Percentiles rank a stretch among this genome's conserved stretches.
These are phyloP conservation scores for Arthroderma sp. DNA, from an alignment of 2,329 filamentous ascomycete species.

Conservation along the genomic window DNA sequence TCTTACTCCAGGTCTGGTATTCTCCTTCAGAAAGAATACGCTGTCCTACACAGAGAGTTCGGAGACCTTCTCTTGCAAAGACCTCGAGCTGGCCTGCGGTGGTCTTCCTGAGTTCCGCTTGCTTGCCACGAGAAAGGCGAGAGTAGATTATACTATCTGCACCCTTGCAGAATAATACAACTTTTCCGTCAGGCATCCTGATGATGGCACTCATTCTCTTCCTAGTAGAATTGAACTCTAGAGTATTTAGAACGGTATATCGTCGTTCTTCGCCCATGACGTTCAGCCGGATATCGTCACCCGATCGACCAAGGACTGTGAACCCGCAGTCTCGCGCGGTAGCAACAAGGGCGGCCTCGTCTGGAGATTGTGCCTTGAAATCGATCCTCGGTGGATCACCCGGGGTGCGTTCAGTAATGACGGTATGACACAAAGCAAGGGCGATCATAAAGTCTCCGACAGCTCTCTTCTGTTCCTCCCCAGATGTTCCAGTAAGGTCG, in stretches of 20 bases:
- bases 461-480: conserved; percentile 61
- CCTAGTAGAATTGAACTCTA: conserved; percentile 93
- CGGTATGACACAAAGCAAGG: conserved; percentile 89
- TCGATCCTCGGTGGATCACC: conserved; percentile 85
- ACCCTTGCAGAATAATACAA: conserved; percentile 91
- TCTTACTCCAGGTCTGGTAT: conserved; percentile 71
- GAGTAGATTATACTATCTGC: conserved; percentile 97
- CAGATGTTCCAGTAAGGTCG: conserved; percentile 67
- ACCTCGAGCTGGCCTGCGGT: conserved; percentile 94
- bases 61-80: conserved; percentile 88
- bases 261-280: conserved; percentile 73
- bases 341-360: conserved; percentile 86
- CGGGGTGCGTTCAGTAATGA: conserved; percentile 78
- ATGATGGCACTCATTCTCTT: conserved; percentile 98
- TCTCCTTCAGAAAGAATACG: conserved; percentile 68
- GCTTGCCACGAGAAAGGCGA: conserved; percentile 70
- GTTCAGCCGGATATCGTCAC: conserved; percentile 74
- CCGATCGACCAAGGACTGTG: conserved; percentile 69
- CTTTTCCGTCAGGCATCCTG: conserved; percentile 79
- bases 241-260: conserved; percentile 81
- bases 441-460: conserved; percentile 83
- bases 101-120: conserved; percentile 64
- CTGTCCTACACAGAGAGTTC: conserved; percentile 88
- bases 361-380: conserved; percentile 94
- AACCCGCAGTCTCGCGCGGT: conserved; percentile 94